A percentile compares a stretch with the other conserved stretches of the same genome.
phyloP scores from a whole-genome alignment of 306 rosid species.

The Sindora glabra region DNA sequence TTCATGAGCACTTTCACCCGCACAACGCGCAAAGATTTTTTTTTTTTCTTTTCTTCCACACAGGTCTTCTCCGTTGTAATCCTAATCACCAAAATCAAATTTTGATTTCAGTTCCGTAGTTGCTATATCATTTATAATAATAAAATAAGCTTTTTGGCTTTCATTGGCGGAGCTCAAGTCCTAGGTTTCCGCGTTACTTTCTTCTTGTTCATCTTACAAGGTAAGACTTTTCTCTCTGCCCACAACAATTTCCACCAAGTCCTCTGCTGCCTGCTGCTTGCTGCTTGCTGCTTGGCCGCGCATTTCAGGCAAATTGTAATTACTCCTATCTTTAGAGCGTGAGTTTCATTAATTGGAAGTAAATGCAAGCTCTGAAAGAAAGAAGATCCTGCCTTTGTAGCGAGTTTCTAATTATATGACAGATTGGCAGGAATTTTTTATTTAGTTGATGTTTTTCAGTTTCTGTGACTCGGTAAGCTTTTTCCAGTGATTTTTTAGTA shows the following conservation, averaged over 20 bases:
- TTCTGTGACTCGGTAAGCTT: no score
- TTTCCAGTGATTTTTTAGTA: background rate
- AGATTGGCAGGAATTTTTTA: background rate
- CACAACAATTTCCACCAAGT: slow-evolving; percentile 1
- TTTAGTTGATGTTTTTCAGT: background rate
- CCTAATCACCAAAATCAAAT: background rate
- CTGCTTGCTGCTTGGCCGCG: slow-evolving; percentile 15
- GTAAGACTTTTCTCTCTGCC: slow-evolving; percentile 17
- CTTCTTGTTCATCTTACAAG: slow-evolving; percentile 24
- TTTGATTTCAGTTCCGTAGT: slow-evolving; percentile 18
- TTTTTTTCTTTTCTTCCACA: no score
- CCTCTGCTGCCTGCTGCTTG: background rate
- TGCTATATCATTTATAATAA: background rate
- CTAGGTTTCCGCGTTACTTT: slow-evolving; percentile 8
- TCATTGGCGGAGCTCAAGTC: slow-evolving; percentile 3
- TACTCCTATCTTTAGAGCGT: background rate
- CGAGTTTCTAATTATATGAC: background rate
- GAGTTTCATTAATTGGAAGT: slow-evolving; percentile 20
- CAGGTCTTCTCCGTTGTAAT: background rate
- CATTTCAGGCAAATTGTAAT: slow-evolving; percentile 21
- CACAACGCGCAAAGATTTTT: slow-evolving; percentile 1
- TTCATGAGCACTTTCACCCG: slow-evolving; percentile 9
- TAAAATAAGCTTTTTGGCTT: background rate
- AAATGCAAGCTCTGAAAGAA: background rate
- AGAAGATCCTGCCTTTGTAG: slow-evolving; percentile 14